Evolutionary conservation across 1,139 yeast species (phyloP).

Genomic region (Chernovozyma sophiae-reginae): DNA sequence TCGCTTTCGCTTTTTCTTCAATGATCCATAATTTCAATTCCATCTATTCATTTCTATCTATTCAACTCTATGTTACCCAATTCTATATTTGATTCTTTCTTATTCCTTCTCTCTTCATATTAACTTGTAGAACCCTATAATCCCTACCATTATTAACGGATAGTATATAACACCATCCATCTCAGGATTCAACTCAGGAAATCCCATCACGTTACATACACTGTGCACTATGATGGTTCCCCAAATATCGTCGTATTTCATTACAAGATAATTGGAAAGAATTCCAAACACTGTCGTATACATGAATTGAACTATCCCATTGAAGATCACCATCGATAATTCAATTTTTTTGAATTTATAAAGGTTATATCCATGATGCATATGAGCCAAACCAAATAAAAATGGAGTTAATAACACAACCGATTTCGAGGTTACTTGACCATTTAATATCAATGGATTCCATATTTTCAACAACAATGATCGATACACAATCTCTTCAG

Average conservation of each 20-base stretch:
- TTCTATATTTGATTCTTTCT: no score
- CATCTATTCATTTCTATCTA: no score
- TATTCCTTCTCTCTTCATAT: background rate
- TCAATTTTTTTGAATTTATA: slow-evolving; percentile 24
- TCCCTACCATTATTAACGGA: slow-evolving; percentile 40
- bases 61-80: no score
- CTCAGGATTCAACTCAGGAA: slow-evolving; percentile 47
- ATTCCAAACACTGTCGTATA: slow-evolving; percentile 84
- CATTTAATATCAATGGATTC: slow-evolving; percentile 21
- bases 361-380: slow-evolving; percentile 74
- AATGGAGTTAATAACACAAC: slow-evolving; percentile 54
- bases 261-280: slow-evolving; percentile 61
- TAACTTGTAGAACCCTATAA: slow-evolving; percentile 24
- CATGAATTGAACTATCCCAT: slow-evolving; percentile 52
- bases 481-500: slow-evolving; percentile 84
- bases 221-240: slow-evolving; percentile 62
- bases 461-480: slow-evolving; percentile 48
- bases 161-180: slow-evolving; percentile 30
- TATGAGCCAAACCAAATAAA: slow-evolving; percentile 86
- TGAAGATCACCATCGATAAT: slow-evolving; percentile 29
- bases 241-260: slow-evolving; percentile 53
- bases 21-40: no score
- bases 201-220: slow-evolving; percentile 75
- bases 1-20: no score
- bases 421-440: slow-evolving; percentile 15